Evolutionary conservation across 2,329 filamentous ascomycete species (phyloP).

Genomic region (Pseudogymnoascus sp.): DNA sequence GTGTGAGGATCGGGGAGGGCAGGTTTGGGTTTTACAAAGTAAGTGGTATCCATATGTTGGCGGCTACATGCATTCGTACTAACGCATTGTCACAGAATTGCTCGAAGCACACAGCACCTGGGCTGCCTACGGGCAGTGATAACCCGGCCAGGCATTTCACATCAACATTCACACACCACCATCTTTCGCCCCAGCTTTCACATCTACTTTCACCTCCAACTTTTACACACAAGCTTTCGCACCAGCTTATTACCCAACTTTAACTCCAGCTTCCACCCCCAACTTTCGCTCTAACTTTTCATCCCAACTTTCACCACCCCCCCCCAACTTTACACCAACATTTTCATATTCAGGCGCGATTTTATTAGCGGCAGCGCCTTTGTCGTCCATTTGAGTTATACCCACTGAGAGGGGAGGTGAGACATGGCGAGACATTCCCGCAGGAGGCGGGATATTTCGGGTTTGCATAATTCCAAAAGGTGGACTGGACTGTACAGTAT

Average conservation of each 20-base stretch:
- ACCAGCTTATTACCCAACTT: neutral
- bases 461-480: constrained; percentile 9
- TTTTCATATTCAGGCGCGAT: constrained; percentile 8
- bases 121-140: constrained; percentile 22
- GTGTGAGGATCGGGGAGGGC: constrained; percentile 55
- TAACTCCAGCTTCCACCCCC: neutral
- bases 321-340: constrained; percentile 2
- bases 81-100: constrained; percentile 20
- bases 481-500: constrained; percentile 2
- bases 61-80: constrained; percentile 8
- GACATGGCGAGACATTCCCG: constrained; percentile 4
- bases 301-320: neutral
- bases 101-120: constrained; percentile 25
- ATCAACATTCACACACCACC: neutral
- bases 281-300: neutral
- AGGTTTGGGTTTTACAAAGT: constrained; percentile 45
- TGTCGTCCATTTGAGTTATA: constrained; percentile 7
- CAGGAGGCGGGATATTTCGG: constrained; percentile 1
- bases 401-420: constrained; percentile 5
- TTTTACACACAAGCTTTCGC: neutral
- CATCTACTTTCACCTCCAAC: neutral
- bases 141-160: neutral
- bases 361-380: constrained; percentile 6
- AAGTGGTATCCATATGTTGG: constrained; percentile 13
- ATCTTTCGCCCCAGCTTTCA: neutral